phyloP scores from a whole-genome alignment of 1,139 yeast species.

The Protomyces gravidus region DNA sequence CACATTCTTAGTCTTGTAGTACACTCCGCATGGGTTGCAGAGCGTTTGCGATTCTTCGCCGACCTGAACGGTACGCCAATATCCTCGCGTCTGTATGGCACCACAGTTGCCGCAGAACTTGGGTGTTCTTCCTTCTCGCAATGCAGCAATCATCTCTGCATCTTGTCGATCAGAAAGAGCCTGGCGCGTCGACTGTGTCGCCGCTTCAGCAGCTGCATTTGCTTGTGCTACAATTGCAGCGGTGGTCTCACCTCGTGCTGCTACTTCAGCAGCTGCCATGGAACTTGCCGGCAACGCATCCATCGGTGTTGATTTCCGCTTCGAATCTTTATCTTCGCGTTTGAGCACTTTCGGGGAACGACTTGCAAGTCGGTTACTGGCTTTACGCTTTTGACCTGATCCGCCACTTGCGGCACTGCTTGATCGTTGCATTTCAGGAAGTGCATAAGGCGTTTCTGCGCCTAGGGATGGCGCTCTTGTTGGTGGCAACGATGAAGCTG shows the following conservation, averaged over 20 bases:
- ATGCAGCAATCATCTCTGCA: slow-evolving; percentile 10
- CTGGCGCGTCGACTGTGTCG: not conserved
- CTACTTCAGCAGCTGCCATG: not conserved
- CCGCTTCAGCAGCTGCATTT: not conserved
- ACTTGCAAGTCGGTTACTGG: not conserved
- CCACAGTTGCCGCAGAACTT: slow-evolving; percentile 24
- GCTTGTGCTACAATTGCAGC: not conserved
- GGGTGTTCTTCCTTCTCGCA: slow-evolving; percentile 10
- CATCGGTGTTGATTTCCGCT: not conserved
- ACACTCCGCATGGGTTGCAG: slow-evolving; percentile 45
- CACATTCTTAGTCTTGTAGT: slow-evolving; percentile 37
- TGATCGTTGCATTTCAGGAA: not conserved
- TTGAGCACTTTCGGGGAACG: not conserved
- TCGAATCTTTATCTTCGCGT: not conserved
- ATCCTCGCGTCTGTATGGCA: slow-evolving; percentile 16
- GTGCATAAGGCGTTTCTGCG: not conserved
- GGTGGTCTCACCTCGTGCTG: not conserved
- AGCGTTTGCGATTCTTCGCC: slow-evolving; percentile 28
- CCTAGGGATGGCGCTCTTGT: not conserved
- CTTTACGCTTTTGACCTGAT: not conserved
- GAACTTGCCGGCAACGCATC: not conserved
- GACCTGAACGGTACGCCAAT: slow-evolving; percentile 16
- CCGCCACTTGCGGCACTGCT: not conserved
- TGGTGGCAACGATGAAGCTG: slow-evolving; percentile 2
- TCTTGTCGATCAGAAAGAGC: slow-evolving; percentile 3